A percentile compares a stretch with the other conserved stretches of the same genome.
Evolutionary conservation across 2,329 filamentous ascomycete genomes (phyloP).

Genomic region (Cladophialophora exuberans): DNA sequence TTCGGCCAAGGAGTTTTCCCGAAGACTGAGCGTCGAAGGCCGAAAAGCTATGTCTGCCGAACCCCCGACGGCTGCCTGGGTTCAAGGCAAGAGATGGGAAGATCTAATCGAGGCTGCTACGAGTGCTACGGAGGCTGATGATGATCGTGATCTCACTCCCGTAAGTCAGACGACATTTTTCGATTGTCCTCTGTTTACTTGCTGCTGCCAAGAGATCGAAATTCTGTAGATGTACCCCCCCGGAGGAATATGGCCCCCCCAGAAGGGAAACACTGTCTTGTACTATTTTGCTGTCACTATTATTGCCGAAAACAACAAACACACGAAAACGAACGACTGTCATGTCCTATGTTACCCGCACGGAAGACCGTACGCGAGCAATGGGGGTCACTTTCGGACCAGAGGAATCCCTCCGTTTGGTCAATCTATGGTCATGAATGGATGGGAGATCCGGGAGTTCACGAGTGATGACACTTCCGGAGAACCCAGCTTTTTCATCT

Average conservation of each 20-base stretch:
- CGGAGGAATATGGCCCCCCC: constrained; percentile 25
- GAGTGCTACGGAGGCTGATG: constrained; percentile 79
- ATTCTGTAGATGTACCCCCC: constrained; percentile 33
- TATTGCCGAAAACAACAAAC: constrained; percentile 29
- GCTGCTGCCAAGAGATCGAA: constrained; percentile 37
- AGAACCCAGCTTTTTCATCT: constrained; percentile 16
- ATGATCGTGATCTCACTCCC: constrained; percentile 83
- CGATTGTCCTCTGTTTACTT: constrained; percentile 38
- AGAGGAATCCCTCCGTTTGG: constrained; percentile 23
- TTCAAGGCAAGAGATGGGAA: constrained; percentile 89
- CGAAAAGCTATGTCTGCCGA: constrained; percentile 87
- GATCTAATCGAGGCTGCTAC: constrained; percentile 94
- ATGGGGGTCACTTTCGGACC: constrained; percentile 18
- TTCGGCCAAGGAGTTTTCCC: constrained; percentile 70
- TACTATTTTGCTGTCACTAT: constrained; percentile 33
- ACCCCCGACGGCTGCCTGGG: constrained; percentile 71
- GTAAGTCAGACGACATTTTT: constrained; percentile 59
- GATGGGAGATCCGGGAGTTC: constrained; percentile 16
- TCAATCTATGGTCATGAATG: constrained; percentile 10
- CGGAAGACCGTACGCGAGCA: constrained; percentile 17
- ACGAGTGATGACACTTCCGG: constrained; percentile 20
- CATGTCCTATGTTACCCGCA: constrained; percentile 26
- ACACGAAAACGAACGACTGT: constrained; percentile 22
- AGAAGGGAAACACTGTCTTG: constrained; percentile 25
- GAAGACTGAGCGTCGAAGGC: constrained; percentile 72